phyloP scores from a whole-genome alignment of 2,329 filamentous ascomycete genomes.

The Magnaporthiopsis incrustans region DNA sequence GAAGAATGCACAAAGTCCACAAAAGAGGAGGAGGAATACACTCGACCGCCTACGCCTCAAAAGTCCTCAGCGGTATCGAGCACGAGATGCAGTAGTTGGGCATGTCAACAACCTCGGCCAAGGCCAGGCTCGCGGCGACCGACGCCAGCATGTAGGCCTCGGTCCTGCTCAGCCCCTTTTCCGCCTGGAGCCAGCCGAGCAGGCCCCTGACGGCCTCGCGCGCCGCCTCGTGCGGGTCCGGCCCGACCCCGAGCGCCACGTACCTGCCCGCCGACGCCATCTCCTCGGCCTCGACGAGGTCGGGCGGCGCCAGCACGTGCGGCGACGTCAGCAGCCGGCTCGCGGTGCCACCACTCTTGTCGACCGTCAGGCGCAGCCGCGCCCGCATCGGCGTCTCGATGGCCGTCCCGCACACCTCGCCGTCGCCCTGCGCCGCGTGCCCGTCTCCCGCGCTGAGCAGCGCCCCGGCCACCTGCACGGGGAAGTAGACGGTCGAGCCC shows the following conservation, averaged over 20 bases:
- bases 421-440: slow-evolving; percentile 46
- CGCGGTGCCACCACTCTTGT: slow-evolving; percentile 31
- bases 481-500: slow-evolving; percentile 39
- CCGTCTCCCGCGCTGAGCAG: slow-evolving; percentile 47
- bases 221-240: slow-evolving; percentile 38
- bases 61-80: slow-evolving; percentile 39
- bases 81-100: slow-evolving; percentile 44
- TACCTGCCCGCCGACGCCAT: slow-evolving; percentile 34
- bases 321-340: slow-evolving; percentile 28
- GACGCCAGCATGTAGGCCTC: slow-evolving; percentile 47
- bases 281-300: slow-evolving; percentile 29
- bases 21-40: too few relatives aligned
- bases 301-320: slow-evolving; percentile 34
- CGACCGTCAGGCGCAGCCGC: slow-evolving; percentile 37
- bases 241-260: slow-evolving; percentile 46
- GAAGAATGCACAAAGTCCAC: too few relatives aligned
- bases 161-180: slow-evolving; percentile 33
- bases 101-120: slow-evolving; percentile 45
- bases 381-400: slow-evolving; percentile 41
- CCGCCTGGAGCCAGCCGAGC: slow-evolving; percentile 38
- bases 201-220: slow-evolving; percentile 38
- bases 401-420: slow-evolving; percentile 47
- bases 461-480: slow-evolving; percentile 39
- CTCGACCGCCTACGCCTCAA: slow-evolving; percentile 14
- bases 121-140: slow-evolving; percentile 40